Conservation (phyloP, 2,329 filamentous ascomycete genomes). For the Colletotrichum sp. region DNA sequence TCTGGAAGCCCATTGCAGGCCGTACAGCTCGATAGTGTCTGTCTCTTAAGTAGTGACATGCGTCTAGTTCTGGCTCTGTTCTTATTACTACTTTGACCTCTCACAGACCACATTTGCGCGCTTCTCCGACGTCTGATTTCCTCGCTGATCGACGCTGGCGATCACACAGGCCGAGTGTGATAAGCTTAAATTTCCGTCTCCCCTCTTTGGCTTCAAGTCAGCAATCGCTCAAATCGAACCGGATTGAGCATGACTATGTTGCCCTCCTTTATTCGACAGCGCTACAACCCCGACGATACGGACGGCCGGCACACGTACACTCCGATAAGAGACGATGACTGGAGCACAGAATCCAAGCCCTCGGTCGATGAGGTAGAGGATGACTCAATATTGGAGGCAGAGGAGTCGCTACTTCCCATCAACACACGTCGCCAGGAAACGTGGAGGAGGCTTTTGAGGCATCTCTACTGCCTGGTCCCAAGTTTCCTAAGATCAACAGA, state of each 20-base stretch:
- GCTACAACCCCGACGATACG: neutral
- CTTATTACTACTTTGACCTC: fast-evolving
- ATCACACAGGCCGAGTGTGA: neutral
- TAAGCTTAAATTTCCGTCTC: neutral
- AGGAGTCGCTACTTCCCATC: neutral
- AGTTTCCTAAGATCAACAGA: neutral
- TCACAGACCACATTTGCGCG: neutral
- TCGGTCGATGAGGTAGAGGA: neutral
- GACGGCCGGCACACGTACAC: neutral
- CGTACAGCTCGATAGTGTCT: neutral
- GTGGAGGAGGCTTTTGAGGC: neutral
- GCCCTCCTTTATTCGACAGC: neutral
- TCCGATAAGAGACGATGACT: neutral
- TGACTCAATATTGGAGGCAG: neutral
- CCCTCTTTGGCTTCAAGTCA: neutral
- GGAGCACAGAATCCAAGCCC: neutral
- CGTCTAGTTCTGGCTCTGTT: neutral
- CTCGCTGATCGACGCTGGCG: neutral
- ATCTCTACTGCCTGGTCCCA: neutral
- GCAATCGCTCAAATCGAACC: neutral
- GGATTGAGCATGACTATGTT: neutral
- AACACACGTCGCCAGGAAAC: neutral
- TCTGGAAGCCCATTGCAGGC: neutral
- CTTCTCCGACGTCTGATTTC: neutral
- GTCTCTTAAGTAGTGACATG: neutral